Evolutionary conservation across 2,329 filamentous ascomycete genomes (phyloP), one percentile per base, ranked within the genome.

Genomic region (Aspergillus ochraceus): DNA sequence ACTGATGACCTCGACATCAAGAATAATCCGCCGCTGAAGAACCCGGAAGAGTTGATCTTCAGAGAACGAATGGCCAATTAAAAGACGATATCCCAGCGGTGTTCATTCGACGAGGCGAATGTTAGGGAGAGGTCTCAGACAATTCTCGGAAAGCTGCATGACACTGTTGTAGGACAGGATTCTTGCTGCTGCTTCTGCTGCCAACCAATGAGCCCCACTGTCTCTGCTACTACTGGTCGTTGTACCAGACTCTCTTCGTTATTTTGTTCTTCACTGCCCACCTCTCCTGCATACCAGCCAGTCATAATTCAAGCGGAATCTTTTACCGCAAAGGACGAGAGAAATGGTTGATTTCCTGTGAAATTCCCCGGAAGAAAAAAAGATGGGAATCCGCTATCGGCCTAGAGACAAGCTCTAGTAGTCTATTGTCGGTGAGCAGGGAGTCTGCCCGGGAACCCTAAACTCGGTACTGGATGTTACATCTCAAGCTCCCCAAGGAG

Each of bases 71-170:
- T 22, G 14, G 55, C 69, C 71, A 74, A 73, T 73, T 49, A 64
- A 47, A 52, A 39, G 52, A 53, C 32, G 29, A 4, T n/a, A 46
- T 29, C 24, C 53, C n/a, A 51, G 60, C 54, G 57, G 55, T 30
- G 54, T 59, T 68, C 60, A 61, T 63, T 68, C 58, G 51, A 65
- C 63, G 57, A 68, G 57, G 66, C 62, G 56, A 65, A 55, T 60
- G 66, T 68, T 61, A 69, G 66, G 63, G 62, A 42, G 12, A 70
- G 70, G 71, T 66, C 71, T 73, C 63, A 73, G 69, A 68, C 66
- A 42, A 6, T 6, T n/a, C 61, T 57, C 72, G 72, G 72, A 54
- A 68, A 64, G 67, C 64, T 71, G 71, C 72, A 74, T 68, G 60
- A 60, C 30, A 57, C 63, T 64, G 66, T 66, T 69, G 70, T 74